Evolutionary conservation across 2,329 filamentous ascomycete species (phyloP), one percentile per base, ranked within the genome.

Genomic region (Epichloe elymi): DNA sequence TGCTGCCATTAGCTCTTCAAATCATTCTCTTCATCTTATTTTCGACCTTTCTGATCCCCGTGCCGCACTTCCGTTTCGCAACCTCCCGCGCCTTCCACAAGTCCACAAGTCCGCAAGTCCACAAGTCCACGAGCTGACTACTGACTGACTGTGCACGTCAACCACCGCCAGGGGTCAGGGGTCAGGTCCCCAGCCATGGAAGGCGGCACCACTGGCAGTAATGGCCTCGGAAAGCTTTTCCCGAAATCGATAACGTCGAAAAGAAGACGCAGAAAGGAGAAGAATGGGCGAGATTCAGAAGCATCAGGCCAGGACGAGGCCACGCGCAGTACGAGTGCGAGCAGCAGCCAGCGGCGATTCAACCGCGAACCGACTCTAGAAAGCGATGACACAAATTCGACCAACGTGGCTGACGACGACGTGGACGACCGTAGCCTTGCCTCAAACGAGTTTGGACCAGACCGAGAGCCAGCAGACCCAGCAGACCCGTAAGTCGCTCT

Each of bases 161-260:
- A 50, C 38, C 11, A 46, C 51, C 20, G 44, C 12, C 17, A 50
- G 7, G 26, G 3, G 33, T 8, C 17, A 50, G 26, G 26, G 26
- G 50, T 19, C 36, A 15, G 11, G 26, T 19, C 23, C n/a, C 33
- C 47, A 49, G 49, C 49, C 48, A 58, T 57, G 55, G 55, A 55
- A 11, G 30, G 10, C 35, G 53, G 53, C 56, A 56, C 47, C 44
- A 54, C 43, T 38, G 30, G 48, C 48, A 53, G 54, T 50, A 68
- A 62, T 55, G 66, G 68, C 12, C 63, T 78, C 42, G 70, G 67
- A 52, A 80, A 77, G 64, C 68, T 81, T 33, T 63, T 82, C 37
- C 71, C 76, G 48, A 78, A 74, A 59, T 67, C 70, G 38, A 70
- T 80, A 50, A 65, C 67, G 30, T 68, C 69, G 46, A 76, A 73